Percentiles rank a stretch among this genome's conserved stretches.
Evolutionary conservation across 2,329 filamentous ascomycete species (phyloP).

Genomic region (Arthrobotrys megalospora): DNA sequence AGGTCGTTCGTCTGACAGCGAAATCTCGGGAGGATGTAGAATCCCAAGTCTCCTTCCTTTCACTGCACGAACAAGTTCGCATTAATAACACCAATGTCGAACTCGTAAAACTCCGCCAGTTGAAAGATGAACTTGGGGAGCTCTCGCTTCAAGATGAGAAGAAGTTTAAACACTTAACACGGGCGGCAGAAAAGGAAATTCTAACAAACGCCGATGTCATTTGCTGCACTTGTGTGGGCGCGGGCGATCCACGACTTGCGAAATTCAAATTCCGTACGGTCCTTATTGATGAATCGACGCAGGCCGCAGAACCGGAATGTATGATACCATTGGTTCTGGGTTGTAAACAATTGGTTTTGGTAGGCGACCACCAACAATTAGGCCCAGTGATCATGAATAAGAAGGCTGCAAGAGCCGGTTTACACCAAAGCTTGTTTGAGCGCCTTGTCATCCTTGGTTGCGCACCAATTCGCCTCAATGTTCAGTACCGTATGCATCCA

Average conservation of each 20-base stretch:
- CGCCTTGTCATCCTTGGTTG: constrained; percentile 92
- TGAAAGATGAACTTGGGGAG: constrained; percentile 93
- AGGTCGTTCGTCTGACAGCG: constrained; percentile 97
- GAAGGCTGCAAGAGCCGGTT: constrained; percentile 95
- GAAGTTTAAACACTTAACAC: constrained; percentile 95
- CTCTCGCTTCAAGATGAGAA: constrained; percentile 97
- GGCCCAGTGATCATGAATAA: constrained; percentile 99
- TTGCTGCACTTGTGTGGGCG: constrained; percentile 98
- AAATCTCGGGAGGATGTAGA: constrained; percentile 99
- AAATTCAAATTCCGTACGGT: constrained; percentile 99
- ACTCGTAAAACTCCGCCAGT: constrained; percentile 88
- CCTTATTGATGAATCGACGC: constrained; percentile 96
- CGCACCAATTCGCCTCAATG: constrained; percentile 91
- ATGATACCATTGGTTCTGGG: constrained; percentile 98
- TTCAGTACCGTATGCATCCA: constrained; percentile 99
- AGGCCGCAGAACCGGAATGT: constrained; percentile 97
- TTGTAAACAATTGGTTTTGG: constrained; percentile 98
- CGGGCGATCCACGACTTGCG: constrained; percentile 91
- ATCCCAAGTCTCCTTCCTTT: constrained; percentile 95
- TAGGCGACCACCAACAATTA: constrained; percentile 97
- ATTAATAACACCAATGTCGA: constrained; percentile 98
- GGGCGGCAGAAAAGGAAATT: constrained; percentile 94
- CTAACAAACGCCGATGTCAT: constrained; percentile 96
- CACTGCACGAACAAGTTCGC: constrained; percentile 95
- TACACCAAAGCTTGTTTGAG: constrained; percentile 99